Conservation (phyloP, 2,329 filamentous ascomycete genomes). For the Exserohilum turcica region DNA sequence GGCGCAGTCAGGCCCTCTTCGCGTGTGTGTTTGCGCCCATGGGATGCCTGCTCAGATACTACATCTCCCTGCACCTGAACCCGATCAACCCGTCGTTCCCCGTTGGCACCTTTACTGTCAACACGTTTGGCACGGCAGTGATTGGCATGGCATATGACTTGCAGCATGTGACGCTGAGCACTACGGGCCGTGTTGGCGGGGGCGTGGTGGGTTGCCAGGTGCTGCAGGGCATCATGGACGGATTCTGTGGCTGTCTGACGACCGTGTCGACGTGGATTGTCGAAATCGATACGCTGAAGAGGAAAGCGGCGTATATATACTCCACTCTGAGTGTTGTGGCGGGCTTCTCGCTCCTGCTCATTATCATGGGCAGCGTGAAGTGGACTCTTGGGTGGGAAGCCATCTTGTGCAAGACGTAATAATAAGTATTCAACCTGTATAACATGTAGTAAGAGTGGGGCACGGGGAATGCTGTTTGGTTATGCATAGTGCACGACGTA, state of each 20-base stretch:
- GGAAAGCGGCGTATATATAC: conserved; percentile 70
- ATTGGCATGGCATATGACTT: conserved; percentile 79
- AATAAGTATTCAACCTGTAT: background rate
- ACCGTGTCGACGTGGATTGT: conserved; percentile 57
- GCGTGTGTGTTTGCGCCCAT: conserved; percentile 81
- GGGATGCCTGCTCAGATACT: conserved; percentile 78
- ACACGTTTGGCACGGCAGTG: conserved; percentile 75
- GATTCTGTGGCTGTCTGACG: conserved; percentile 56
- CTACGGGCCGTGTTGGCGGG: conserved; percentile 51
- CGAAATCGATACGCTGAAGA: conserved; percentile 49
- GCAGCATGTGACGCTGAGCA: conserved; percentile 64
- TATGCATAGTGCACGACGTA: background rate
- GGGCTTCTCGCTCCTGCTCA: conserved; percentile 65
- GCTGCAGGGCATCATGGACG: conserved; percentile 55
- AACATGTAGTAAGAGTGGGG: background rate
- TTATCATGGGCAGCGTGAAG: conserved; percentile 74
- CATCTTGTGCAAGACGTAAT: conserved; percentile 9
- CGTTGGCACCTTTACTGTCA: conserved; percentile 82
- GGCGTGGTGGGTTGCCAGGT: conserved; percentile 52
- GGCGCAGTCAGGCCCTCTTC: conserved; percentile 78
- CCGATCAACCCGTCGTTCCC: conserved; percentile 70
- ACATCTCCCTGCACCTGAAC: conserved; percentile 74
- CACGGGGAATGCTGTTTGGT: background rate
- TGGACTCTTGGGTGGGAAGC: conserved; percentile 63
- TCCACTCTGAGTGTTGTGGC: conserved; percentile 64